Percentiles rank a stretch among this genome's conserved stretches.
Conservation (phyloP, 148 eudicot species). For the Arbutus unedo region DNA sequence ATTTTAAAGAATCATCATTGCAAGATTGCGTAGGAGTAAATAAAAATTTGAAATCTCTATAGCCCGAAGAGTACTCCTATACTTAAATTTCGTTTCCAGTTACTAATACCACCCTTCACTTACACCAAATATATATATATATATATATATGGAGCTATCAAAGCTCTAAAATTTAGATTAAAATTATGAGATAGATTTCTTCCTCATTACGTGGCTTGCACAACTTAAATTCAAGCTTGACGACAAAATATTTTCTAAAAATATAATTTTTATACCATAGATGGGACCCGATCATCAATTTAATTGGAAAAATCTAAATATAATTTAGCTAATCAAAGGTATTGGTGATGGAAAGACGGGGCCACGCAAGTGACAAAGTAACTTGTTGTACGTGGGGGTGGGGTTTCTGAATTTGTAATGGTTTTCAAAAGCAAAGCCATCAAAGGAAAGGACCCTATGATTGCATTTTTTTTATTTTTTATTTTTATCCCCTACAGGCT, state of each 20-base stretch:
- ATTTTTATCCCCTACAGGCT: not conserved
- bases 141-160: no score
- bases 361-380: not conserved
- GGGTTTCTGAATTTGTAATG: not conserved
- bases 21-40: not conserved
- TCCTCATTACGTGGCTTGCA: not conserved
- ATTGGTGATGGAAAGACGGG: not conserved
- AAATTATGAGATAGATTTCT: no score
- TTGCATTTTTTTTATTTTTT: constrained; percentile 11
- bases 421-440: not conserved
- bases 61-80: not conserved
- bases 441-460: not conserved
- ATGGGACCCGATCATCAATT: not conserved
- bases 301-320: not conserved
- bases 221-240: not conserved
- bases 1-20: not conserved
- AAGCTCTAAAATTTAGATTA: no score
- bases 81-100: not conserved
- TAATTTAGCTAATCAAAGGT: not conserved
- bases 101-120: no score
- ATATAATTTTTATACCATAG: not conserved
- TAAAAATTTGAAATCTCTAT: not conserved
- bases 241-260: not conserved
- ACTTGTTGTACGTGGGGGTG: not conserved
- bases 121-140: no score